Evolutionary conservation across 371 early-diverging fungal species (phyloP), one percentile per base, ranked within the genome.

Genomic region (Nematocida sp.): DNA sequence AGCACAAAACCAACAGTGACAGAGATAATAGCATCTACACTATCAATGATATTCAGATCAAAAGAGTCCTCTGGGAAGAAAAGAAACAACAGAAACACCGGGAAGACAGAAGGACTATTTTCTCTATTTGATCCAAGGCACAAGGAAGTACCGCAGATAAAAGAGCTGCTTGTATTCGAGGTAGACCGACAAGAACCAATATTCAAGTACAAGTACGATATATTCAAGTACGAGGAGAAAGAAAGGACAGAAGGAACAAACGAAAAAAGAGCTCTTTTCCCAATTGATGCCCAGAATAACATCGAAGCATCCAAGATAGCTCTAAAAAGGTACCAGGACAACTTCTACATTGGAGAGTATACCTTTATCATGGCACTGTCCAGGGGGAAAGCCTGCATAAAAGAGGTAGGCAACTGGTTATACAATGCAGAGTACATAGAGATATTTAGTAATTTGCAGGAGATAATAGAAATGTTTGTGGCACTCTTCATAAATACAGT

Each of bases 341-440:
- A 34, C 40, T 65, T 65, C 45, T 65, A 41, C 25, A 23, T 35
- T 9, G 65, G 65, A 43, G 65, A 65, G 43, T 29, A 41, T 31
- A 31, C 32, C n/a, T 65, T 65, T 31, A 54, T 65, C 5, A 7
- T 54, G 35, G 55, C 45, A 13, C 65, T 65, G 5, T 13, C n/a
- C 3, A 37, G 32, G 25, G 54, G 65, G 32, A 65, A 65, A 41
- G 37, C 17, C 13, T 65, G 65, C 65, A 65, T 65, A 31, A 40
- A 41, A 32, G 55, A 54, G 43, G 47, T 65, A 13, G 65, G 65
- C 4, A 45, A 27, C 21, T 65, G 65, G 54, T 31, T 65, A 11
- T 65, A 54, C 43, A 54, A 65, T 45, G 19, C n/a, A 5, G 45
- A 54, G 38, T 40, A 65, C 32, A 37, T 13, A 19, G 34, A 52